phyloP scores from a whole-genome alignment of 2,329 filamentous ascomycete species.

The Sporothrix phasma region DNA sequence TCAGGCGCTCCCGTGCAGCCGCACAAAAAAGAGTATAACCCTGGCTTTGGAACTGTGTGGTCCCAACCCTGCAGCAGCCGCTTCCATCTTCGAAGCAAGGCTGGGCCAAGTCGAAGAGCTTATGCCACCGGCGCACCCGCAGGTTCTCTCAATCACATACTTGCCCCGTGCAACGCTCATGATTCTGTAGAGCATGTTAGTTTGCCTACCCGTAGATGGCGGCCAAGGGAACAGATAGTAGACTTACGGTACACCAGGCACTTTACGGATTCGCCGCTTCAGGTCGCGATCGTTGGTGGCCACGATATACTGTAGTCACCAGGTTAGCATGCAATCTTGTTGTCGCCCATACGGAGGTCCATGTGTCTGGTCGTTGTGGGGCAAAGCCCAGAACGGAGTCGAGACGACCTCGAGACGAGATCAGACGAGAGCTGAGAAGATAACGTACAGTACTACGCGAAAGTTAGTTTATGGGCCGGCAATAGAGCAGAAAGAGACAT shows the following conservation, averaged over 20 bases:
- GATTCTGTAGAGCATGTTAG: constrained; percentile 29
- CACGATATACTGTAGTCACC: constrained; percentile 17
- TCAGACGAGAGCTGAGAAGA: too few relatives aligned
- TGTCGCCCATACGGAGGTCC: too few relatives aligned
- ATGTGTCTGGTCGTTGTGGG: too few relatives aligned
- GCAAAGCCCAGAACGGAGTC: not conserved
- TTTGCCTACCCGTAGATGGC: too few relatives aligned
- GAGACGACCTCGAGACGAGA: too few relatives aligned
- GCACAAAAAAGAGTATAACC: too few relatives aligned
- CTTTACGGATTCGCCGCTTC: constrained; percentile 75
- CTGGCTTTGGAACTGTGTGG: too few relatives aligned
- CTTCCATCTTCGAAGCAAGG: not conserved
- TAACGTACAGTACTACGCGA: constrained; percentile 7
- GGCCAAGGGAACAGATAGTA: too few relatives aligned
- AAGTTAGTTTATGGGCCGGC: constrained; percentile 31
- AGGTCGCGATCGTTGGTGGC: constrained; percentile 62
- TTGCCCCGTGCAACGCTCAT: constrained; percentile 80
- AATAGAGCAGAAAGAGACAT: not conserved
- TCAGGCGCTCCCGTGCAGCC: too few relatives aligned
- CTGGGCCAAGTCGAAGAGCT: not conserved
- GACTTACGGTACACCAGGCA: constrained; percentile 49
- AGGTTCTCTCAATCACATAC: constrained; percentile 86
- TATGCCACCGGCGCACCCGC: constrained; percentile 59
- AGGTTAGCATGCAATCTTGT: not conserved
- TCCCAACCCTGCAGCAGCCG: not conserved